A percentile compares a stretch with the other conserved stretches of the same genome.
Conservation (phyloP, 192 early-diverging fungal species). For the Backusella macrospora region DNA sequence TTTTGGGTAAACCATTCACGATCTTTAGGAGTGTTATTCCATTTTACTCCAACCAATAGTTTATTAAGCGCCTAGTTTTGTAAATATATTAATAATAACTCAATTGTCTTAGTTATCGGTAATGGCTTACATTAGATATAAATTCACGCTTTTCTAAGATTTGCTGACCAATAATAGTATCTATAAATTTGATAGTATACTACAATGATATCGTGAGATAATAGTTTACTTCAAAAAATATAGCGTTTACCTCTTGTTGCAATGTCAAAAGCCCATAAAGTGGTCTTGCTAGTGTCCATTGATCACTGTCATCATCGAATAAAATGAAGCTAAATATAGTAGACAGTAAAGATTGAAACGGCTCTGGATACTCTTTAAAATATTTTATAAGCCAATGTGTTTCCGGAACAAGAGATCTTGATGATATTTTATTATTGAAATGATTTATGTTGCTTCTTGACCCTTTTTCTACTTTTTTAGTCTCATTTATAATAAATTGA, state of each 20-base stretch:
- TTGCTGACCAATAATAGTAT: constrained; percentile 56
- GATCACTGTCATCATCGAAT: constrained; percentile 78
- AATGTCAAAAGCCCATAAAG: constrained; percentile 77
- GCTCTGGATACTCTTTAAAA: constrained; percentile 56
- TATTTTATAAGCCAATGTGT: constrained; percentile 59
- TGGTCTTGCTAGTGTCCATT: constrained; percentile 83
- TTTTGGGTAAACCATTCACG: constrained; percentile 72
- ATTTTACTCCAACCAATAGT: constrained; percentile 64
- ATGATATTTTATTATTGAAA: constrained; percentile 7
- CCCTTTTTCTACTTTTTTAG: constrained; percentile 17
- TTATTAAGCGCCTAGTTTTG: constrained; percentile 44
- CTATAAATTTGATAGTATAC: constrained; percentile 56
- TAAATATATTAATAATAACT: background rate
- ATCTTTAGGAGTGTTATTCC: constrained; percentile 50
- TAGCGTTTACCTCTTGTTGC: constrained; percentile 55
- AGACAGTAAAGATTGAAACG: constrained; percentile 64
- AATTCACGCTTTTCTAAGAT: constrained; percentile 44
- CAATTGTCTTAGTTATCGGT: background rate
- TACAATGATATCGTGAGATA: background rate
- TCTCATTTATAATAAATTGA: constrained; percentile 63
- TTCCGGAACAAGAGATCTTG: constrained; percentile 21
- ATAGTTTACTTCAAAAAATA: background rate
- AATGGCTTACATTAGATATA: constrained; percentile 35
- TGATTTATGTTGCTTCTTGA: constrained; percentile 30
- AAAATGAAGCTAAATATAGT: constrained; percentile 73